Conservation (phyloP, 768 basidiomycete genomes). For the Mycena amicta region DNA sequence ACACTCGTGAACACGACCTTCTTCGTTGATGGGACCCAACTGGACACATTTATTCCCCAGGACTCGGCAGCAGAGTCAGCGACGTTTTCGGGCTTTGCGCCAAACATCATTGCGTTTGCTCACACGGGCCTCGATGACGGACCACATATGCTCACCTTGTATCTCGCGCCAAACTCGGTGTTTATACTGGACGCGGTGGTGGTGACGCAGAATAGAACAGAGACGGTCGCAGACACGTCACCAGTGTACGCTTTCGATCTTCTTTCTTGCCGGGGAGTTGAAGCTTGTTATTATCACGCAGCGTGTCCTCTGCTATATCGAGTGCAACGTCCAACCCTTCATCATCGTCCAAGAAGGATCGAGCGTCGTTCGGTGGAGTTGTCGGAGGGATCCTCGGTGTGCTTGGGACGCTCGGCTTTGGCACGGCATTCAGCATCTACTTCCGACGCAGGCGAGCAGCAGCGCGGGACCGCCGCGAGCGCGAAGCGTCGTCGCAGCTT, state of each 20-base stretch:
- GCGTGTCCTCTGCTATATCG: no score
- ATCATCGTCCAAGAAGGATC: conserved; percentile 11
- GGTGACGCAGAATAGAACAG: conserved; percentile 31
- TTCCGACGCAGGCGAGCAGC: conserved; percentile 45
- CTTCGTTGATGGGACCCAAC: conserved; percentile 39
- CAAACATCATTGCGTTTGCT: conserved; percentile 42
- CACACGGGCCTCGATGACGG: conserved; percentile 35
- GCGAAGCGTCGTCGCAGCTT: conserved; percentile 26
- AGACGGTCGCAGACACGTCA: neutral
- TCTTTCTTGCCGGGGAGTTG: no score
- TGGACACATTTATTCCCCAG: conserved; percentile 33
- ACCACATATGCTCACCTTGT: conserved; percentile 45
- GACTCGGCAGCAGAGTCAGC: conserved; percentile 20
- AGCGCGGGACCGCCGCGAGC: conserved; percentile 41
- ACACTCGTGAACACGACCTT: conserved; percentile 48
- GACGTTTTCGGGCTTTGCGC: conserved; percentile 29
- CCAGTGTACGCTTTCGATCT: neutral
- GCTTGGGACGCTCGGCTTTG: conserved; percentile 47
- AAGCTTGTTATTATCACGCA: no score
- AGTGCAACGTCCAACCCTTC: no score
- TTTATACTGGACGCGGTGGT: conserved; percentile 54
- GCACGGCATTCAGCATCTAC: conserved; percentile 54
- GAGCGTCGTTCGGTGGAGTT: conserved; percentile 55
- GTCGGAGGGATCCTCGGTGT: conserved; percentile 56
- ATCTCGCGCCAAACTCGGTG: conserved; percentile 45